These are phyloP conservation scores for Monilinia laxa DNA, from an alignment of 2,329 filamentous ascomycete species.

Conservation along the genomic window DNA sequence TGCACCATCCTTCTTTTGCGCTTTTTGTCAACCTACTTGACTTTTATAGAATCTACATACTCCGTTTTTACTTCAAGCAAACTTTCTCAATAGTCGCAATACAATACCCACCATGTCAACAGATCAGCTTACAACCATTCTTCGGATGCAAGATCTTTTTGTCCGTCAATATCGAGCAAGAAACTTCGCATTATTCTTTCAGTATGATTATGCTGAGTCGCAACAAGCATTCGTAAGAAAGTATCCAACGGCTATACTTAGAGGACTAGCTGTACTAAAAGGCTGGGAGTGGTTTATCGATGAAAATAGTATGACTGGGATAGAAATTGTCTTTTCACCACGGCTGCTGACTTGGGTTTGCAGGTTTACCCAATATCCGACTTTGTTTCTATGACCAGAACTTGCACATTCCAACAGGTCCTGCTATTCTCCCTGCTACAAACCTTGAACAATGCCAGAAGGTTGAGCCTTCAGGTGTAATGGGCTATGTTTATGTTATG, in stretches of 20 bases:
- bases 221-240: not conserved
- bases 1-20: not conserved
- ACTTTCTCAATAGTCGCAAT: not conserved
- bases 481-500: constrained; percentile 10
- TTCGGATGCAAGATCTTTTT: not conserved
- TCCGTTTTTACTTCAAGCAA: not conserved
- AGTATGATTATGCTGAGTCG: constrained; percentile 17
- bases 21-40: not conserved
- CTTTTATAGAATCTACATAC: not conserved
- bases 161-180: not conserved
- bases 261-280: not conserved
- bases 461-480: not conserved
- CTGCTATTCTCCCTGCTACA: not conserved
- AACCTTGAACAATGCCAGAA: not conserved
- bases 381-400: not conserved
- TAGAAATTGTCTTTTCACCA: not conserved
- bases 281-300: constrained; percentile 18
- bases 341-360: not conserved
- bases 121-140: not conserved
- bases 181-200: not conserved
- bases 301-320: constrained; percentile 1
- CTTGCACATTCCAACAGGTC: not conserved
- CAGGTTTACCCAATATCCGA: constrained; percentile 11
- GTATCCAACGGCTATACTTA: not conserved
- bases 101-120: constrained; percentile 8